Percentiles rank a stretch among this genome's conserved stretches.
phyloP scores from a whole-genome alignment of 768 basidiomycete species.

The Mycena epipterygia region DNA sequence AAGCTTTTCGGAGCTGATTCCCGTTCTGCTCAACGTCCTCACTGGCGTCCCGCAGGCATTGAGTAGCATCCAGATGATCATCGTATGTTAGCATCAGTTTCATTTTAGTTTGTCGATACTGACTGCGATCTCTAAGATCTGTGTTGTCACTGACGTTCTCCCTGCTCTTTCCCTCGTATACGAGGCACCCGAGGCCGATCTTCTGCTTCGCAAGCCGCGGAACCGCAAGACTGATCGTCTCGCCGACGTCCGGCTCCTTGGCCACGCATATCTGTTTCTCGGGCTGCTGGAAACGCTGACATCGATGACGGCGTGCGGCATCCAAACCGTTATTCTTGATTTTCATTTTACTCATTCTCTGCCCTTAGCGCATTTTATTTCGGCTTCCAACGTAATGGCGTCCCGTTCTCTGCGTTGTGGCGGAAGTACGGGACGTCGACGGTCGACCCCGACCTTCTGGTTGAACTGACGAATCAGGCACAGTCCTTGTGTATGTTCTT shows the following conservation, averaged over 20 bases:
- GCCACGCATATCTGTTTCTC: conserved; percentile 73
- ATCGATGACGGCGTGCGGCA: conserved; percentile 63
- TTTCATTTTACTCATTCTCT: neutral
- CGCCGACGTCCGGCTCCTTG: conserved; percentile 64
- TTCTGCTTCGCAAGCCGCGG: conserved; percentile 68
- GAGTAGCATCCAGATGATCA: conserved; percentile 55
- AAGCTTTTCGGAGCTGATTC: conserved; percentile 74
- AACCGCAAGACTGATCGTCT: conserved; percentile 69
- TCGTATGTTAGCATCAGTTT: conserved; percentile 49
- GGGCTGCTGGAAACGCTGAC: conserved; percentile 62
- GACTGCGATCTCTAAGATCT: conserved; percentile 59
- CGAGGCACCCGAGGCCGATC: conserved; percentile 73
- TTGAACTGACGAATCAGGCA: conserved; percentile 56
- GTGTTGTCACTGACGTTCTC: conserved; percentile 69
- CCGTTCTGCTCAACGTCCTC: conserved; percentile 65
- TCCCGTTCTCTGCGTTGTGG: conserved; percentile 62
- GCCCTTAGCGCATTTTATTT: conserved; percentile 55
- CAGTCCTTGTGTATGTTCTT: conserved; percentile 58
- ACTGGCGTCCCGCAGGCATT: conserved; percentile 52
- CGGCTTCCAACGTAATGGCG: conserved; percentile 57
- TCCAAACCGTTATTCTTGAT: neutral
- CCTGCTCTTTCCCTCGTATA: conserved; percentile 68
- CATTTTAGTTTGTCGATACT: neutral
- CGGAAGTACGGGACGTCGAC: conserved; percentile 60
- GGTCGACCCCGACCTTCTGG: conserved; percentile 50